Conservation (phyloP, 176 grass and related monocot species). For the Avena atlantica region DNA sequence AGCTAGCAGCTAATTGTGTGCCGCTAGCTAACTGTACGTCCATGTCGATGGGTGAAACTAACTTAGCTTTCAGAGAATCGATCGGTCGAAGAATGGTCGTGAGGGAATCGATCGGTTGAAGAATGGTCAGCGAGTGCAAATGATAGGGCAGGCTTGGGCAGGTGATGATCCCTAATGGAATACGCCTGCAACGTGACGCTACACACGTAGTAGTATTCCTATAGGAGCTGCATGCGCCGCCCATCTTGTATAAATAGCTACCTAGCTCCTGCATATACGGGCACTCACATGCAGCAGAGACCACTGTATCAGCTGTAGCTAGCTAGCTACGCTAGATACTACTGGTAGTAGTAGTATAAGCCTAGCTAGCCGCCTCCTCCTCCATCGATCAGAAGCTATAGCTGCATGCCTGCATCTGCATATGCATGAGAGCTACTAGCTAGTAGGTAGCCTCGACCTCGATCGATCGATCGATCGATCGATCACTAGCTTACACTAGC, state of each 20-base stretch:
- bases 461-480: neutral
- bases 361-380: neutral
- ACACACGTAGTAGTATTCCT: neutral
- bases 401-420: neutral
- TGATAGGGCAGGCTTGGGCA: neutral
- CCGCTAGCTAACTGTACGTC: neutral
- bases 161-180: neutral
- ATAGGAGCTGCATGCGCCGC: neutral
- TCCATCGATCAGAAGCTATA: neutral
- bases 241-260: conserved; percentile 36
- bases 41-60: neutral
- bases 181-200: neutral
- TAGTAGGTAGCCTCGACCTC: neutral
- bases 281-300: neutral
- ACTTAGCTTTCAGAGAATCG: neutral
- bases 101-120: neutral
- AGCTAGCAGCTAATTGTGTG: neutral
- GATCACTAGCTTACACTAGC: neutral
- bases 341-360: neutral
- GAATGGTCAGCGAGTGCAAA: neutral
- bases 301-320: neutral
- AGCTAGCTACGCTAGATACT: neutral
- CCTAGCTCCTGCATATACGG: neutral
- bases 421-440: no score
- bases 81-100: neutral